phyloP scores from a whole-genome alignment of 2,329 filamentous ascomycete genomes.

The Westerdykella ornata region DNA sequence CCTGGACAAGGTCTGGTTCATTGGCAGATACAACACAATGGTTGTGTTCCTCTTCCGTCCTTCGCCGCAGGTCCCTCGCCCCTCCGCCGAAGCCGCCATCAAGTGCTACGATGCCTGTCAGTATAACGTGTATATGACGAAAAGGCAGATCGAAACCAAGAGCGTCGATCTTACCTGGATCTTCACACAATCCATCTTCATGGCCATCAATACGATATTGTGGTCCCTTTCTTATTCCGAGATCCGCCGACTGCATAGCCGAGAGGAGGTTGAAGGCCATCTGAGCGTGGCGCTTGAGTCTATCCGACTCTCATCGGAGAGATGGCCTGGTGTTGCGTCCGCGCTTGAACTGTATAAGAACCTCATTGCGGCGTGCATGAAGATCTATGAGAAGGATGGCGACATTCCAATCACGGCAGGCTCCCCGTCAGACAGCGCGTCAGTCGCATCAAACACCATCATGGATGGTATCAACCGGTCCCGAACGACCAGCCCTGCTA shows the following conservation, averaged over 20 bases:
- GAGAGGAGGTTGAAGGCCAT: conserved; percentile 69
- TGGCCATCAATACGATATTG: conserved; percentile 82
- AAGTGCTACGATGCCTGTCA: conserved; percentile 78
- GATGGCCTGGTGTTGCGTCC: conserved; percentile 85
- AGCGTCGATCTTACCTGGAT: conserved; percentile 89
- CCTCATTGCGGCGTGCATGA: conserved; percentile 76
- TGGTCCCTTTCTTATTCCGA: conserved; percentile 88
- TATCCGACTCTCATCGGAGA: conserved; percentile 70
- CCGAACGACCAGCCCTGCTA: conserved; percentile 42
- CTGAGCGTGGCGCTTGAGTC: conserved; percentile 70
- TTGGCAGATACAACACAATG: conserved; percentile 74
- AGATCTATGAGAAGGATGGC: conserved; percentile 66
- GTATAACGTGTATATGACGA: conserved; percentile 74
- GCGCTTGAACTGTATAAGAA: conserved; percentile 82
- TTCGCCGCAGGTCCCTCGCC: conserved; percentile 84
- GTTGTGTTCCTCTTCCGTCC: conserved; percentile 81
- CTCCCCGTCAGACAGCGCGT: conserved; percentile 44
- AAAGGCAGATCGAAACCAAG: conserved; percentile 67
- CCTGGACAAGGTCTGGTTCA: conserved; percentile 74
- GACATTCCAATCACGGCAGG: conserved; percentile 45
- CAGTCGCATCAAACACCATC: conserved; percentile 33
- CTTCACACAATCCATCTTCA: conserved; percentile 82
- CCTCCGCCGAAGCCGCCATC: conserved; percentile 68
- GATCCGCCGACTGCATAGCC: conserved; percentile 64
- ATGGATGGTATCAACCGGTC: conserved; percentile 41